Evolutionary conservation across 495 filamentous ascomycete species (phyloP).

Genomic region (Penicillium malachiteum): DNA sequence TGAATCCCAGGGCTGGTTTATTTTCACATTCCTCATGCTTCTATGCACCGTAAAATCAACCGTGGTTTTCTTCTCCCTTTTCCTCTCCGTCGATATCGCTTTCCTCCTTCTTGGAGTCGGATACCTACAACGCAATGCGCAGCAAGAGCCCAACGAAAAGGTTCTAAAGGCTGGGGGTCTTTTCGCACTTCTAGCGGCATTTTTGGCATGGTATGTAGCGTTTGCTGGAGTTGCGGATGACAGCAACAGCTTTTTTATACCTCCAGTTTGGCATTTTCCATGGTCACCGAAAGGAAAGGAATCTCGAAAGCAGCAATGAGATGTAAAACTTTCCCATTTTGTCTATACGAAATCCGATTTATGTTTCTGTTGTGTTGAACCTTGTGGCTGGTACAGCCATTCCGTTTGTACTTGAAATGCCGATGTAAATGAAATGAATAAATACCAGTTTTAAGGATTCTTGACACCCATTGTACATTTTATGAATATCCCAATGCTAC

Average conservation of each 20-base stretch:
- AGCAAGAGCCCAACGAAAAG: conserved; percentile 39
- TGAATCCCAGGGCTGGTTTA: conserved; percentile 76
- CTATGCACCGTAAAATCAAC: conserved; percentile 85
- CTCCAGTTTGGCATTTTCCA: conserved; percentile 88
- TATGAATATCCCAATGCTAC: background rate
- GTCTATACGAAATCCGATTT: conserved; percentile 35
- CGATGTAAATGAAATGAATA: too few species aligned
- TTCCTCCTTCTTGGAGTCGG: conserved; percentile 75
- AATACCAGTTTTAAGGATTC: too few species aligned
- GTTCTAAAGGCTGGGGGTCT: conserved; percentile 72
- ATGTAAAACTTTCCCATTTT: conserved; percentile 73
- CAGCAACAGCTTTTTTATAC: conserved; percentile 80
- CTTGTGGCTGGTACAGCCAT: too few species aligned
- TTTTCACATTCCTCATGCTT: conserved; percentile 78
- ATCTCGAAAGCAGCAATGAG: conserved; percentile 41
- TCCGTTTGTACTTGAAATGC: too few species aligned
- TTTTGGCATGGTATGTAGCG: conserved; percentile 89
- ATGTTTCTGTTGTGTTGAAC: too few species aligned
- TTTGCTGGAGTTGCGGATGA: conserved; percentile 82
- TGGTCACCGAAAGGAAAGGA: conserved; percentile 73
- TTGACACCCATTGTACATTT: background rate
- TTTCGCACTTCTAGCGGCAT: conserved; percentile 78
- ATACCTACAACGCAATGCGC: conserved; percentile 52
- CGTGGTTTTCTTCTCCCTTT: conserved; percentile 86
- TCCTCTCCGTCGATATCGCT: conserved; percentile 81